phyloP scores from a whole-genome alignment of 2,329 filamentous ascomycete species.

The Leptographium wingfieldii region DNA sequence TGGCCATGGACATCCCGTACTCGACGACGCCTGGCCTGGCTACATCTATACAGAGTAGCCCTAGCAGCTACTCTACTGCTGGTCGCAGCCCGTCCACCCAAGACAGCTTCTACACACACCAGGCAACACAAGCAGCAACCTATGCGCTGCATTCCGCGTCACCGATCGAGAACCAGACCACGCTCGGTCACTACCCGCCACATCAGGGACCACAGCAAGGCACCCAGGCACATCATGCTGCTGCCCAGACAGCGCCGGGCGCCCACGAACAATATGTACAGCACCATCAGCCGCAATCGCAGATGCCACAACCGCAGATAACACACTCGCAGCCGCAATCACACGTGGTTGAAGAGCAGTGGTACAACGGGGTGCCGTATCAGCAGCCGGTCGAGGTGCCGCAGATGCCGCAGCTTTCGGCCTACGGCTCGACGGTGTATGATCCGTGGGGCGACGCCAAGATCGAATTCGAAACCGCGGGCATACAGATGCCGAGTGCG shows the following conservation, averaged over 20 bases:
- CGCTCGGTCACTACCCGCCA: conserved; percentile 26
- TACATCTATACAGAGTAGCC: conserved; percentile 42
- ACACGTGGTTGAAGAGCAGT: conserved; percentile 30
- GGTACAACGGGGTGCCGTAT: conserved; percentile 39
- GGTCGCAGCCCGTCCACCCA: conserved; percentile 40
- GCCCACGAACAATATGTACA: background rate
- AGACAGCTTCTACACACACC: conserved; percentile 45
- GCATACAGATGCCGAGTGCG: conserved; percentile 46
- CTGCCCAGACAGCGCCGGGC: background rate
- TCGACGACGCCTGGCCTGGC: conserved; percentile 32
- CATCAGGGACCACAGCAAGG: conserved; percentile 23
- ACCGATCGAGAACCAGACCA: conserved; percentile 30
- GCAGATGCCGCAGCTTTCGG: conserved; percentile 38
- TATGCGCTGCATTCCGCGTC: conserved; percentile 36
- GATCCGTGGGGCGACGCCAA: conserved; percentile 40
- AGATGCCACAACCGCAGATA: conserved; percentile 20
- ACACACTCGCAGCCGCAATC: conserved; percentile 22
- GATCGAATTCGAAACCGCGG: conserved; percentile 43
- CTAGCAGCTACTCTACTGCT: conserved; percentile 44
- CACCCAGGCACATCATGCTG: conserved; percentile 21
- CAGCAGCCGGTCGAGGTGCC: conserved; percentile 45
- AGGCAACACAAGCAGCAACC: conserved; percentile 32
- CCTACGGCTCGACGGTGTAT: conserved; percentile 36
- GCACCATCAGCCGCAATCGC: conserved; percentile 23
- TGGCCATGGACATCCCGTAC: conserved; percentile 38